These are phyloP conservation scores for Ustanciosporium gigantosporum DNA, from an alignment of 1,284 basidiomycete species.

Conservation along the genomic window DNA sequence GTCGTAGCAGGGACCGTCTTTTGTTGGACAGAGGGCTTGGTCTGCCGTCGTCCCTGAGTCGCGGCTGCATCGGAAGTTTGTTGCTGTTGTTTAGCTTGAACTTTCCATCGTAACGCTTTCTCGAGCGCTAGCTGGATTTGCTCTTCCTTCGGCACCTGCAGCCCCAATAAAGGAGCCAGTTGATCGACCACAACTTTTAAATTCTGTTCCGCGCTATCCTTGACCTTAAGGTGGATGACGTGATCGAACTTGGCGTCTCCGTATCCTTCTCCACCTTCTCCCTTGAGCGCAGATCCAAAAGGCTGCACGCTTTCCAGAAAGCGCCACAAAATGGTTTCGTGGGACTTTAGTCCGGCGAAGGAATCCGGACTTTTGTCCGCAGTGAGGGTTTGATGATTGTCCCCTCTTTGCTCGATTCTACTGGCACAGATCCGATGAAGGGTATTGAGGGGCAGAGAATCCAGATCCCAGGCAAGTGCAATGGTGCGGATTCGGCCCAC, in stretches of 20 bases:
- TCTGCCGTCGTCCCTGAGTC: too few species aligned
- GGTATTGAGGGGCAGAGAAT: slow-evolving; percentile 38
- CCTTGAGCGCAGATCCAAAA: slow-evolving; percentile 64
- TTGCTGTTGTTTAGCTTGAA: slow-evolving; percentile 2
- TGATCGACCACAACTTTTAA: slow-evolving; percentile 8
- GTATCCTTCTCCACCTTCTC: slow-evolving; percentile 49
- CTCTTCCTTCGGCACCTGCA: slow-evolving; percentile 11
- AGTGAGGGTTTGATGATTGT: slow-evolving; percentile 54
- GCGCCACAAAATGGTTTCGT: slow-evolving; percentile 80
- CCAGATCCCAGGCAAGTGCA: slow-evolving; percentile 47
- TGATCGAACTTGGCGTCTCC: slow-evolving; percentile 68
- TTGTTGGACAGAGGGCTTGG: neutral
- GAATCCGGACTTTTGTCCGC: slow-evolving; percentile 11
- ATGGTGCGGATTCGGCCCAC: slow-evolving; percentile 42
- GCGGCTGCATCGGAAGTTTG: neutral
- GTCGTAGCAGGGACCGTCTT: neutral
- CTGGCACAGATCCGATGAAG: slow-evolving; percentile 42
- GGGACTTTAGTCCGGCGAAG: slow-evolving; percentile 53
- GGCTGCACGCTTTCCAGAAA: slow-evolving; percentile 71
- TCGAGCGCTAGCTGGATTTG: slow-evolving; percentile 15
- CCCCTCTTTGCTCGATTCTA: slow-evolving; percentile 45
- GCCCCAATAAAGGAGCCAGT: slow-evolving; percentile 14
- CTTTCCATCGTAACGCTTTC: slow-evolving; percentile 18
- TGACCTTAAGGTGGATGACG: slow-evolving; percentile 71
- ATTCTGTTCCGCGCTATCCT: slow-evolving; percentile 60